Base-by-base conservation (phyloP, 2,329 filamentous ascomycete species). In the Colletotrichum chrysophilum region DNA sequence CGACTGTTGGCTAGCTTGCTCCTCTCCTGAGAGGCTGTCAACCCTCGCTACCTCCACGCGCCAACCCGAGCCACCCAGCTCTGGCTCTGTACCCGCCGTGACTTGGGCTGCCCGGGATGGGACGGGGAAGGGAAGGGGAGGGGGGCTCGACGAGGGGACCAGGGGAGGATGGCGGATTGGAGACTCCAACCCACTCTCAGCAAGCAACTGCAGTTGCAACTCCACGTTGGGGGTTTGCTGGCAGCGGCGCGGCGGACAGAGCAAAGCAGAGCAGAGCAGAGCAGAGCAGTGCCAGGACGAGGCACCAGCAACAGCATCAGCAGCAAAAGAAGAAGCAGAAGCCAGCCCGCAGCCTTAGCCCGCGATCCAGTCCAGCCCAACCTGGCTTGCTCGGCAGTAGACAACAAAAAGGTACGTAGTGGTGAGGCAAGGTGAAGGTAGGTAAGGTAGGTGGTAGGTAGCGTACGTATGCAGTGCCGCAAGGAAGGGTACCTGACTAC, bases 1-100 rank as follows among this genome's bases (percentile, higher is more conserved):
- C 71, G 74, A 76, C 70, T 76, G 74, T 76, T 76, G 70, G 74
- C 70, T 74, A 76, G 74, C 65, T 62, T 43, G 74, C 65, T 74
- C 68, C 60, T 71, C 67, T 61, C 30, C 71, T 74, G 43, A 76
- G 70, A 69, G 74, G 70, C 70, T 76, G 74, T 65, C 74, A 66
- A 74, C 71, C 66, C 58, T 76, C 70, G 56, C 24, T 75, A 52
- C 73, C 64, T 72, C 62, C 67, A 74, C 61, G 68, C 68, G 68
- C 72, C 68, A 66, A 61, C 67, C 67, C 68, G 72, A 61, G 68
- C 68, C 73, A 68, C 69, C 70, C 70, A 75, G 64, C 43, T 68
- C 34, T 71, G 38, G 38, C 58, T 66, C 43, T 75, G 69, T 73
- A 75, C 64, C 73, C 56, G 73, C 62, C 55, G 65, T 56, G 69